Evolutionary conservation across 2,329 filamentous ascomycete genomes (phyloP), one percentile per base, ranked within the genome.

Genomic region (Xylaria sp.): DNA sequence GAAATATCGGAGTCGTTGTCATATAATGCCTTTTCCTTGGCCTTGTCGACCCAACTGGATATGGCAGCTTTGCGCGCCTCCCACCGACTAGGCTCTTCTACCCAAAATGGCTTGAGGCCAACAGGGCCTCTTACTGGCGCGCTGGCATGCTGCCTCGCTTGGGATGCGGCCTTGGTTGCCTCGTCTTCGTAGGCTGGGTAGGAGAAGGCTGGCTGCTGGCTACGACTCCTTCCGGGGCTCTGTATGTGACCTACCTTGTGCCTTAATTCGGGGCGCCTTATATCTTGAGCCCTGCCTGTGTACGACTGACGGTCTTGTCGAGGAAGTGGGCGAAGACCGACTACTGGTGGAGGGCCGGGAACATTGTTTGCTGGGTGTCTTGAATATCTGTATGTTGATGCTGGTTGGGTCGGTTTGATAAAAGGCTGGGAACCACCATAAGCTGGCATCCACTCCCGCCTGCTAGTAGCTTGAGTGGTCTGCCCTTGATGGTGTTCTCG

Each of bases 1-100:
- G 66, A 68, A 3, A 58, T 15, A 21, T 69, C 64, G 1, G 64
- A 68, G 17, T 41, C 41, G 3, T 58, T 17, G 21, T 63, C 56
- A 6, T 35, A 3, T 25, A 31, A 29, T 8, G n/a, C 37, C 13
- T n/a, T 60, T 23, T 35, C 53, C 33, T 25, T 60, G 43, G 35
- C 17, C 23, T 35, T 58, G 3, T 49, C 51, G 29, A 61, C 25
- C 31, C 52, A 47, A 25, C 25, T 29, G 7, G 62, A 38, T 15
- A 62, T 4, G 9, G 49, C 23, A 4, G 54, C 29, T 21, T 47
- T 57, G 4, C n/a, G 21, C 1, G 31, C 8, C 4, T 57, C 44
- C 44, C 43, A 31, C 0, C 35, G 48, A 23, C 37, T 55, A 2
- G 57, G 48, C 21, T 47, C 41, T 31, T 7, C 15, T 19, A 21